These are phyloP conservation scores for Lachnellula hyalina DNA, from an alignment of 2,329 filamentous ascomycete genomes.

Conservation along the genomic window DNA sequence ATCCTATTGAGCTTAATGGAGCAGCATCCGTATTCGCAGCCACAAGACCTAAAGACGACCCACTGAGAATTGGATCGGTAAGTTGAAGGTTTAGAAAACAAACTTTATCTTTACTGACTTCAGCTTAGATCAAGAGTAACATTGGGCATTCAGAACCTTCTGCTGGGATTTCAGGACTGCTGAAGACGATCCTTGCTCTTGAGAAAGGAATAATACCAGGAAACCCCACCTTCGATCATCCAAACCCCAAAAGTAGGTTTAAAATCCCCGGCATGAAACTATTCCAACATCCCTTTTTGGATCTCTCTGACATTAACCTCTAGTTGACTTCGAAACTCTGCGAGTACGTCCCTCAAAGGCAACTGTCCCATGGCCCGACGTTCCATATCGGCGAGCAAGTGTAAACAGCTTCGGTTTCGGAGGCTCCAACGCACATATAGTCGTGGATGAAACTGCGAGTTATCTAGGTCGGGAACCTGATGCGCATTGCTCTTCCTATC, in stretches of 20 bases:
- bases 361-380: slow-evolving; percentile 11
- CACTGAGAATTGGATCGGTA: neutral
- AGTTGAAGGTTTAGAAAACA: neutral
- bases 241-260: slow-evolving; percentile 4
- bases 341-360: slow-evolving; percentile 13
- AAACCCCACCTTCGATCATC: neutral
- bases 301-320: neutral
- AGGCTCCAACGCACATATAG: slow-evolving; percentile 30
- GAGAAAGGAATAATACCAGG: slow-evolving; percentile 32
- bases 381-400: slow-evolving; percentile 42
- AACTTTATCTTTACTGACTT: neutral
- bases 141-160: slow-evolving; percentile 21
- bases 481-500: slow-evolving; percentile 7
- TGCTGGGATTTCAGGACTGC: slow-evolving; percentile 8
- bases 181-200: slow-evolving; percentile 11
- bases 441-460: slow-evolving; percentile 1
- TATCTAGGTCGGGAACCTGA: neutral
- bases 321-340: slow-evolving; percentile 12
- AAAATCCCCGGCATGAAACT: slow-evolving; percentile 13
- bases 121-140: slow-evolving; percentile 19
- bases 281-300: no score
- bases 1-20: slow-evolving; percentile 13
- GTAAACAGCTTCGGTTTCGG: slow-evolving; percentile 27
- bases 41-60: neutral
- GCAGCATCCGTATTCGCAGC: slow-evolving; percentile 8